Evolutionary conservation across 306 rosid genomes (phyloP).

Genomic region (Bauhinia variegata): DNA sequence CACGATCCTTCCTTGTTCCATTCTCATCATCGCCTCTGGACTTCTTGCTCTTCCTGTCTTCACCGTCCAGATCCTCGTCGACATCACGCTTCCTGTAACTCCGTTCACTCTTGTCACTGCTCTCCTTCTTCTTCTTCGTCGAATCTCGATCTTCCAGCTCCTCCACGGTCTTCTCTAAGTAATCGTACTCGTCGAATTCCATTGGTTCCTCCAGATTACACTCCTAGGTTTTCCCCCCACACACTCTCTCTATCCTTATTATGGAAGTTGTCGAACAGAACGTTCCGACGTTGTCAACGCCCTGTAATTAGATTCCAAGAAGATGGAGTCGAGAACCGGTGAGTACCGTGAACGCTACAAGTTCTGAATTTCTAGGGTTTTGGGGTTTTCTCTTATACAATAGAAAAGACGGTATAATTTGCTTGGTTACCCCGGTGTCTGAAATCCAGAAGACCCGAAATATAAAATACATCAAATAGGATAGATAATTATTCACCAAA

Average conservation of each 20-base stretch:
- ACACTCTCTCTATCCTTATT: too few species aligned
- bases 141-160: constrained; percentile 64
- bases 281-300: too few species aligned
- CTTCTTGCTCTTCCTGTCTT: constrained; percentile 60
- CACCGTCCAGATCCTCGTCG: constrained; percentile 53
- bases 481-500: too few species aligned
- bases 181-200: constrained; percentile 98
- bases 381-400: constrained; percentile 32
- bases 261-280: too few species aligned
- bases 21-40: constrained; percentile 70
- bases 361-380: constrained; percentile 45
- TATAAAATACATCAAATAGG: too few species aligned
- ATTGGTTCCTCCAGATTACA: constrained; percentile 32
- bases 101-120: constrained; percentile 56
- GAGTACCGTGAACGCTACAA: too few species aligned
- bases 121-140: constrained; percentile 55
- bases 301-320: too few species aligned
- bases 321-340: background rate
- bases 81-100: constrained; percentile 78
- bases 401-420: background rate
- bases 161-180: constrained; percentile 94
- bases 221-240: background rate
- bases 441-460: background rate
- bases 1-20: constrained; percentile 61
- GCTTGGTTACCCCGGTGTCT: background rate